Conservation (phyloP, 2,329 filamentous ascomycete genomes). For the Phyllosticta paracitricarpa region DNA sequence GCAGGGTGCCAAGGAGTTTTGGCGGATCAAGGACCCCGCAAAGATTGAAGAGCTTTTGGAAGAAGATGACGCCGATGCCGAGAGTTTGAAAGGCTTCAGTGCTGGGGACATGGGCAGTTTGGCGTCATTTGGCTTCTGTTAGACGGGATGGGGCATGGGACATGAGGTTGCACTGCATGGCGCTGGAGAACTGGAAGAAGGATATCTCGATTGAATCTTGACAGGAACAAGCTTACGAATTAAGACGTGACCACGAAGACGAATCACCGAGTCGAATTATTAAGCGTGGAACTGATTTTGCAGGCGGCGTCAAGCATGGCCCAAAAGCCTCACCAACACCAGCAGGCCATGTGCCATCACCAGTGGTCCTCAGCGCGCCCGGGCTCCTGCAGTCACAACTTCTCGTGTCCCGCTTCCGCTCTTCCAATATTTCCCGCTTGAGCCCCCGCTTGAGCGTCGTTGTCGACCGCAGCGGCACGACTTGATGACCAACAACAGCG, state of each 20-base stretch:
- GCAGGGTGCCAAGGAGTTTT: slow-evolving; percentile 63
- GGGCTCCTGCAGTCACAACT: not conserved
- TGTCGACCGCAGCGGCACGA: not conserved
- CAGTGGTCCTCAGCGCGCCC: not conserved
- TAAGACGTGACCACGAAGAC: not conserved
- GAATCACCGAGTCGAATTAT: not conserved
- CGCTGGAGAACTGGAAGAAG: not conserved
- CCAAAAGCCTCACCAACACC: not conserved
- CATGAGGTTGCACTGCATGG: not conserved
- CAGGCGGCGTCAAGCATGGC: not conserved
- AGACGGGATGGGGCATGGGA: not conserved
- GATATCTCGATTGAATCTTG: not conserved
- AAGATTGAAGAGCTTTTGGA: slow-evolving; percentile 54
- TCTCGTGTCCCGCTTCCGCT: not conserved
- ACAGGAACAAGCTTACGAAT: not conserved
- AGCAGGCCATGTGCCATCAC: not conserved
- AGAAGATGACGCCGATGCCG: slow-evolving; percentile 19
- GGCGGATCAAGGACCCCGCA: slow-evolving; percentile 57
- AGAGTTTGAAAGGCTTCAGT: not conserved
- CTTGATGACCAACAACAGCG: not conserved
- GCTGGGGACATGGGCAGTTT: not conserved
- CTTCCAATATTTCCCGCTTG: not conserved
- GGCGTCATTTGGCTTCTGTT: slow-evolving; percentile 6
- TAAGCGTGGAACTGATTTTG: not conserved
- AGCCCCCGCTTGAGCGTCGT: not conserved